Evolutionary conservation across 2,329 filamentous ascomycete species (phyloP), one percentile per base, ranked within the genome.

Genomic region (Trichoderma brevicompactum): DNA sequence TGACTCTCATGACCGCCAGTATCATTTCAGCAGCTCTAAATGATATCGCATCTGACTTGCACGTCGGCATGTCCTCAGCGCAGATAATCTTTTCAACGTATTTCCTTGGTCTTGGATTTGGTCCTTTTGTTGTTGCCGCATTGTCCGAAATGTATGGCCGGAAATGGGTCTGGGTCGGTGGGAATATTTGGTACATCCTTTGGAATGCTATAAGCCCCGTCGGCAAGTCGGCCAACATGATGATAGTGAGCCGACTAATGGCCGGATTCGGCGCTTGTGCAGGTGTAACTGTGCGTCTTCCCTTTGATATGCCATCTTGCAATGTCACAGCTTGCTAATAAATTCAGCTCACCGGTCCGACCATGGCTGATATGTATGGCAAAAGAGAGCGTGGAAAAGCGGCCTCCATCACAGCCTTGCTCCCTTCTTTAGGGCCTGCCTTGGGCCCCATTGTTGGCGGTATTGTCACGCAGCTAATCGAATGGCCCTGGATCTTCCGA

Each of bases 401-500:
- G 0, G 69, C 75, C 2, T 75, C 76, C 19, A 73, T 79, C 40
- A 74, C 75, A 15, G 68, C 58, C 1, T 61, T 72, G 6, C 12
- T 72, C 5, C 71, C 71, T 5, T 70, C 69, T 40, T 81, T 92
- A 0, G 89, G 88, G 0, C 89, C 88, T 0, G 88, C 88, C 0
- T 77, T 90, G 1, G 89, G 89, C 0, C 89, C 89, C 0, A 87
- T 92, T 7, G 82, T 87, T 0, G 89, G 89, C 19, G 89, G 88
- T 0, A 86, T 88, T 70, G 87, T 91, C 23, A 80, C 87, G 0
- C 77, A 91, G 70, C 79, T 83, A 68, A 83, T 85, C 2, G 83
- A 82, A 5, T 92, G 89, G 89, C 82, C 85, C 36, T 92, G 89
- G 89, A 83, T 87, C 1, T 92, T 92, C 77, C 91, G 84, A 77